Evolutionary conservation across 202 grass and related monocot genomes (phyloP), one percentile per base, ranked within the genome.

Genomic region (Elaeis oleifera): DNA sequence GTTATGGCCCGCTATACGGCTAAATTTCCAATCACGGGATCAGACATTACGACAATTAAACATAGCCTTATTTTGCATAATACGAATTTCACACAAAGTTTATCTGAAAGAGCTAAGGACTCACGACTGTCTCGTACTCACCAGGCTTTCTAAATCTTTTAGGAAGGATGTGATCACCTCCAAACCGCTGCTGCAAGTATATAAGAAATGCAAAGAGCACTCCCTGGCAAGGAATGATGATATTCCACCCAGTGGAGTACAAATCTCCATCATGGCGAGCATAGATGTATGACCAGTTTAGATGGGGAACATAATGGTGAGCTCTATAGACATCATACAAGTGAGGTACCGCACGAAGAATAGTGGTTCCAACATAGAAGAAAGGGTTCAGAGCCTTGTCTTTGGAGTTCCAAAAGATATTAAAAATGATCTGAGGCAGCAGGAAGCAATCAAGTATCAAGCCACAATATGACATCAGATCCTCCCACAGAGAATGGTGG

Each of bases 391-490:
- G 64, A 15, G 24, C 51, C 26, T 19, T 29, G 0, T 68, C 65
- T 51, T 54, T 68, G 13, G 65, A 68, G 51, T 53, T 53, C 26
- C 52, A 6, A 13, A 9, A 39, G n/a, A 21, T 6, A 17, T 68
- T 68, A 0, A 68, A 14, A 8, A 68, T 27, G 51, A 68, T 55
- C 4, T 39, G 65, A 55, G 65, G 65, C 11, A 68, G 65, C 51
- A 68, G 51, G 51, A 68, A 68, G 11, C 65, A n/a, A 9, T 68
- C 65, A 13, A 68, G 51, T 26, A 55, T 27, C 7, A 68, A 39
- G 24, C 65, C 51, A 6, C 28, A 31, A 19, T 22, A 68, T 19
- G n/a, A 11, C 18, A 16, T 22, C 27, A 56, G 5, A 6, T 16
- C 65, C 4, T 39, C 18, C 51, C 48, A 59, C 4, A 15, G 23